Conservation (phyloP, 164 flowering plant genomes). For the Magnolia sinica region DNA sequence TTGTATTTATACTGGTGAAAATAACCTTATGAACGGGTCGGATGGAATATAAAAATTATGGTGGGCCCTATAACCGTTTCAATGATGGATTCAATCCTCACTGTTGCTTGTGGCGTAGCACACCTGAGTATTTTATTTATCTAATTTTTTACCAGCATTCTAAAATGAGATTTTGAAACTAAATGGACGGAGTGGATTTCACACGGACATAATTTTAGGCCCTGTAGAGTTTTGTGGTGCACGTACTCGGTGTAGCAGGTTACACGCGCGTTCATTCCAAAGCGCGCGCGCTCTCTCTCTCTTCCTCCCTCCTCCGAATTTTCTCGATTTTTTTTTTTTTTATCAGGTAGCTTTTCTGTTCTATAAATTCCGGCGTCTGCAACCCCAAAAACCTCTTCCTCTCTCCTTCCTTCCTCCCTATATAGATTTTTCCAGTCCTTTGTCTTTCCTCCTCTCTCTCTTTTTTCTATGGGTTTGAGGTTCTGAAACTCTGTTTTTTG, state of each 20-base stretch:
- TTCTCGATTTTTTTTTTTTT: slow-evolving; percentile 5
- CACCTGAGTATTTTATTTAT: neutral
- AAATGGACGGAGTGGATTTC: too few species aligned
- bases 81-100: too few species aligned
- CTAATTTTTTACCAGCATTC: neutral
- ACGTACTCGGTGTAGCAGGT: too few species aligned
- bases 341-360: slow-evolving; percentile 7
- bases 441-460: neutral
- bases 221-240: too few species aligned
- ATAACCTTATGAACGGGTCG: too few species aligned
- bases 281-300: neutral
- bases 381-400: slow-evolving; percentile 43
- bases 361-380: slow-evolving; percentile 47
- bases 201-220: too few species aligned
- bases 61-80: too few species aligned
- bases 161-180: too few species aligned
- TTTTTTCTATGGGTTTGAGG: slow-evolving; percentile 3
- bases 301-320: neutral
- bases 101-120: too few species aligned
- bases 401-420: neutral
- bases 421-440: neutral
- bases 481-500: slow-evolving; percentile 7
- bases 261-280: too few species aligned
- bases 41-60: too few species aligned
- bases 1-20: too few species aligned